Percentiles rank a stretch among this genome's conserved stretches.
These are phyloP conservation scores for Fusarium bactridioides DNA, from an alignment of 2,329 filamentous ascomycete species.

Conservation along the genomic window DNA sequence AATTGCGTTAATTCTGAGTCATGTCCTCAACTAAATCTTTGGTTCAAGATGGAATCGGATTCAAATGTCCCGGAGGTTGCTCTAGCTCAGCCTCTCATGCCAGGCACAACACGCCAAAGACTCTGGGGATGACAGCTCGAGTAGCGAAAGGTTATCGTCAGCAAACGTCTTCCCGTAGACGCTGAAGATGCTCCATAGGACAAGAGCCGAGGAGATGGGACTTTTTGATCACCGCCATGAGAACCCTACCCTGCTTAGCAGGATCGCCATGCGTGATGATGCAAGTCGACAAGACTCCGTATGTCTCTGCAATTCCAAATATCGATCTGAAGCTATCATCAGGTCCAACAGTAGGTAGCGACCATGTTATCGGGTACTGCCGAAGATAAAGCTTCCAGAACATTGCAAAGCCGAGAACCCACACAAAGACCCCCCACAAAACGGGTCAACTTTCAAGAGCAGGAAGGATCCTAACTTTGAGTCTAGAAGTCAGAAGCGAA, in stretches of 20 bases:
- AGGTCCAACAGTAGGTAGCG: neutral
- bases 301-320: conserved; percentile 9
- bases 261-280: neutral
- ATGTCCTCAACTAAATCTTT: too few relatives aligned
- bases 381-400: conserved; percentile 1
- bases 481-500: conserved; percentile 25
- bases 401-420: too few relatives aligned
- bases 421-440: neutral
- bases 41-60: neutral
- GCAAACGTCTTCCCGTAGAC: neutral
- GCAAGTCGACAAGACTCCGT: neutral
- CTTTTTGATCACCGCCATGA: neutral
- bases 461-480: neutral
- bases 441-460: neutral
- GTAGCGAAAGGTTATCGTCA: conserved; percentile 8
- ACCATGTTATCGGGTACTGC: neutral
- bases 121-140: neutral
- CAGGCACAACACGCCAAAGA: neutral
- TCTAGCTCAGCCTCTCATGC: conserved; percentile 1
- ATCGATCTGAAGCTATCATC: neutral
- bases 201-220: neutral
- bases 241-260: neutral
- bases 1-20: neutral
- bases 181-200: neutral
- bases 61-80: neutral